These are phyloP conservation scores for Nymphaea thermarum DNA, from an alignment of 164 flowering plant species.

Conservation along the genomic window DNA sequence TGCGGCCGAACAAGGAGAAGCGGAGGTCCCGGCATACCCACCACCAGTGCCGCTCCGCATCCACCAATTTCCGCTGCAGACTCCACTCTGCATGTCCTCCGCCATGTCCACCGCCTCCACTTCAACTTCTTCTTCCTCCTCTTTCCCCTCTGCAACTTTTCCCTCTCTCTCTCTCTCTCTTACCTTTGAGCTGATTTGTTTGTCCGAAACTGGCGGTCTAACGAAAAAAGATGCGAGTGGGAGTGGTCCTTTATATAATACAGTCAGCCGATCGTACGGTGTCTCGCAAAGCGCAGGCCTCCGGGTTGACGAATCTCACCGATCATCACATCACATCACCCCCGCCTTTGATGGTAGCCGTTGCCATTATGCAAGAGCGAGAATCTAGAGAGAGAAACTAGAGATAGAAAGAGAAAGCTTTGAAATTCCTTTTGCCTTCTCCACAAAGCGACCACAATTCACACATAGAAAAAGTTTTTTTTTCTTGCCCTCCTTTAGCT, in stretches of 20 bases:
- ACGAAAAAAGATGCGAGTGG: not conserved
- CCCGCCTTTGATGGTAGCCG: not conserved
- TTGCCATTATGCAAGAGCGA: no score
- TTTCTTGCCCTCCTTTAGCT: not conserved
- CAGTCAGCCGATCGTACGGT: not conserved
- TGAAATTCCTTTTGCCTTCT: not conserved
- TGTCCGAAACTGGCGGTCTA: not conserved
- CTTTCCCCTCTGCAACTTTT: not conserved
- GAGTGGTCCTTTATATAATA: not conserved
- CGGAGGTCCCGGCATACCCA: not conserved
- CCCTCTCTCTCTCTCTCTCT: not conserved
- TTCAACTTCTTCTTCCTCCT: not conserved
- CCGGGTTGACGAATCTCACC: not conserved
- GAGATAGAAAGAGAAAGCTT: not conserved
- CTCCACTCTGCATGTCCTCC: slow-evolving; percentile 9
- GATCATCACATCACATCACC: not conserved
- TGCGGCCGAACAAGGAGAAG: slow-evolving; percentile 5
- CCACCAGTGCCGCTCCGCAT: not conserved
- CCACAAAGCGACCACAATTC: not conserved
- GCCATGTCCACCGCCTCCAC: slow-evolving; percentile 6
- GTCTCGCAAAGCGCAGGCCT: not conserved
- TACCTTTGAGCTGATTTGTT: not conserved
- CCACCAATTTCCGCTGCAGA: slow-evolving; percentile 14
- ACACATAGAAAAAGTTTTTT: no score
- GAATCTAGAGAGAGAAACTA: no score